phyloP scores from a whole-genome alignment of 1,139 yeast species.

The Waltiozyma sp. region DNA sequence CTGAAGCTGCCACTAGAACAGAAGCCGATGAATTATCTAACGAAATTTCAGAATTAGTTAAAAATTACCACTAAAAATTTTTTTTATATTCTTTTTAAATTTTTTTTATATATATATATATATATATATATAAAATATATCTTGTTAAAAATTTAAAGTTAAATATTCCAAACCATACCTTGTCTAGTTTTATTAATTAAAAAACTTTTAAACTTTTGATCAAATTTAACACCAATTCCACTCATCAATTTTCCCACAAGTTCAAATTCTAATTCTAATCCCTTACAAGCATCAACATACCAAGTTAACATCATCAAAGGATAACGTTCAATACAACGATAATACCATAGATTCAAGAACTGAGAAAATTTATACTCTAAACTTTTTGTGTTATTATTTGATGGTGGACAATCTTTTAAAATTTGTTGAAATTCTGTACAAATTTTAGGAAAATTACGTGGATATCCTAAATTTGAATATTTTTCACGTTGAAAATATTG shows the following conservation, averaged over 20 bases:
- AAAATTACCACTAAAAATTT: constrained; percentile 6
- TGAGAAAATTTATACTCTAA: neutral
- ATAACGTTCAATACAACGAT: neutral
- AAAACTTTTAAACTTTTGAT: neutral
- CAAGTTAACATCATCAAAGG: neutral
- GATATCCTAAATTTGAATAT: constrained; percentile 2
- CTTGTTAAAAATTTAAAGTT: too few relatives aligned
- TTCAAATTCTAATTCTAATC: neutral
- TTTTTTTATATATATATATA: too few relatives aligned
- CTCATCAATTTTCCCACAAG: neutral
- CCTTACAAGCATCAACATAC: neutral
- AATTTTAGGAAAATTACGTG: constrained; percentile 17
- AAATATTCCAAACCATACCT: neutral
- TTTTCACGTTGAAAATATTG: constrained; percentile 8
- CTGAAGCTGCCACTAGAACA: constrained; percentile 60
- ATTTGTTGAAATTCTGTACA: constrained; percentile 17
- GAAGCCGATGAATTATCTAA: constrained; percentile 46
- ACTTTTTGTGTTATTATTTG: neutral
- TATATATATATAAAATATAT: too few relatives aligned
- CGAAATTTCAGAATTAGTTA: constrained; percentile 37
- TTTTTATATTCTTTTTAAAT: too few relatives aligned
- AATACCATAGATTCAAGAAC: neutral
- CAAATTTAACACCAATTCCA: constrained; percentile 2
- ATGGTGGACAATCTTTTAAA: constrained; percentile 1
- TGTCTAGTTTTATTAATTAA: too few relatives aligned